A percentile compares a stretch with the other conserved stretches of the same genome.
phyloP scores from a whole-genome alignment of 2,329 filamentous ascomycete species.

The Pseudogymnoascus sp. region DNA sequence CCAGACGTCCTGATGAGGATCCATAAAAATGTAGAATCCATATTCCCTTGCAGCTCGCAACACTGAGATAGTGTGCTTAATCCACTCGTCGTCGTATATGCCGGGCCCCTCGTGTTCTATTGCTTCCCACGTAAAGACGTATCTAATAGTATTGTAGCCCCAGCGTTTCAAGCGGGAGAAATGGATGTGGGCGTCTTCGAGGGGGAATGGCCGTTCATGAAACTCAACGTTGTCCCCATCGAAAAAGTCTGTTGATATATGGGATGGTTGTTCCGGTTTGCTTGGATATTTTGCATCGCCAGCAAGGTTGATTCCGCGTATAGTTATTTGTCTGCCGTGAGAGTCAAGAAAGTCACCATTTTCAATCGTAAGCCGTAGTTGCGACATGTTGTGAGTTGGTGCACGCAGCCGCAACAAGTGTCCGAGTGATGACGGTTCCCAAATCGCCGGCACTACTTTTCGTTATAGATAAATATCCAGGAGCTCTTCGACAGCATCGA shows the following conservation, averaged over 20 bases:
- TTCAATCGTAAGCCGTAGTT: conserved; percentile 72
- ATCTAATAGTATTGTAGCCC: conserved; percentile 94
- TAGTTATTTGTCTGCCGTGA: conserved; percentile 72
- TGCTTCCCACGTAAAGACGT: conserved; percentile 98
- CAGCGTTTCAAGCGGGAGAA: conserved; percentile 78
- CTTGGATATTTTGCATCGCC: conserved; percentile 85
- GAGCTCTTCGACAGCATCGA: background rate
- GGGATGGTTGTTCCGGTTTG: conserved; percentile 70
- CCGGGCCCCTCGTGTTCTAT: conserved; percentile 87
- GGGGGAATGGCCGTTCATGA: conserved; percentile 71
- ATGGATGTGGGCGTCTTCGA: conserved; percentile 74
- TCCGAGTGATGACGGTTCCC: background rate
- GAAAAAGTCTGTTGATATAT: conserved; percentile 72
- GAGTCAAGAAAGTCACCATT: conserved; percentile 75
- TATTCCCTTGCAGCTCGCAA: conserved; percentile 78
- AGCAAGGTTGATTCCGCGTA: conserved; percentile 90
- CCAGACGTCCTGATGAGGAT: conserved; percentile 98
- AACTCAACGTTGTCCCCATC: conserved; percentile 89
- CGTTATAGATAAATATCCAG: background rate
- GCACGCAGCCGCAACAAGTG: background rate
- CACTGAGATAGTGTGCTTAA: conserved; percentile 80
- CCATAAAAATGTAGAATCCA: conserved; percentile 96
- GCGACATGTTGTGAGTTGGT: conserved; percentile 47
- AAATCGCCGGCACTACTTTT: background rate
- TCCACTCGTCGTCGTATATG: conserved; percentile 88